Conservation (phyloP, 148 eudicot genomes). For the Camellia japonica region DNA sequence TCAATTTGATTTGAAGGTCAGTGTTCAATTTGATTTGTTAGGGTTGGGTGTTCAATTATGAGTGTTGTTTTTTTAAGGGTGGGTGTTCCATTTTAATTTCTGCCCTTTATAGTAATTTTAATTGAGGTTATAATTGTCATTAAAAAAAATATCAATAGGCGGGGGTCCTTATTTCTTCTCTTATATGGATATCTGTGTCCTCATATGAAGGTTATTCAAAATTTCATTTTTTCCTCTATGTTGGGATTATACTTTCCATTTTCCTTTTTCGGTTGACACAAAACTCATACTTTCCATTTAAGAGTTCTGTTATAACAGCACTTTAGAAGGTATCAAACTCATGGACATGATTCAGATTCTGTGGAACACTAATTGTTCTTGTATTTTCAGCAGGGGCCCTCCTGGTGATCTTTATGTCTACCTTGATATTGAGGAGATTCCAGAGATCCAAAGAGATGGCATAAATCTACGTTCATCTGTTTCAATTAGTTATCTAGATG, state of each 20-base stretch:
- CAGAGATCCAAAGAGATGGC: constrained; percentile 96
- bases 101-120: too few species aligned
- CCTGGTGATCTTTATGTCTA: constrained; percentile 97
- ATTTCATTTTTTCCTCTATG: not conserved
- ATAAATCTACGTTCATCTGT: constrained; percentile 77
- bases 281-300: not conserved
- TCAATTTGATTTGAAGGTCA: too few species aligned
- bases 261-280: not conserved
- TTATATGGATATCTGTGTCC: not conserved
- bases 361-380: not conserved
- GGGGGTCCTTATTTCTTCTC: not conserved
- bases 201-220: not conserved
- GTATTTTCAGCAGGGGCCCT: constrained; percentile 57
- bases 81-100: too few species aligned
- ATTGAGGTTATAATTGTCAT: too few species aligned
- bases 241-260: not conserved
- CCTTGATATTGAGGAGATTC: constrained; percentile 85
- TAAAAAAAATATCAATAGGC: too few species aligned
- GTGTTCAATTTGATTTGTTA: too few species aligned
- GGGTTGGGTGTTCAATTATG: too few species aligned
- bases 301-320: not conserved
- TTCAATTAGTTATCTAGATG: constrained; percentile 80
- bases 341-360: constrained; percentile 1
- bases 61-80: too few species aligned
- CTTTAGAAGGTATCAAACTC: not conserved